These are phyloP conservation scores for Fusarium solani-melongenae DNA, from an alignment of 2,329 filamentous ascomycete genomes.

Conservation along the genomic window DNA sequence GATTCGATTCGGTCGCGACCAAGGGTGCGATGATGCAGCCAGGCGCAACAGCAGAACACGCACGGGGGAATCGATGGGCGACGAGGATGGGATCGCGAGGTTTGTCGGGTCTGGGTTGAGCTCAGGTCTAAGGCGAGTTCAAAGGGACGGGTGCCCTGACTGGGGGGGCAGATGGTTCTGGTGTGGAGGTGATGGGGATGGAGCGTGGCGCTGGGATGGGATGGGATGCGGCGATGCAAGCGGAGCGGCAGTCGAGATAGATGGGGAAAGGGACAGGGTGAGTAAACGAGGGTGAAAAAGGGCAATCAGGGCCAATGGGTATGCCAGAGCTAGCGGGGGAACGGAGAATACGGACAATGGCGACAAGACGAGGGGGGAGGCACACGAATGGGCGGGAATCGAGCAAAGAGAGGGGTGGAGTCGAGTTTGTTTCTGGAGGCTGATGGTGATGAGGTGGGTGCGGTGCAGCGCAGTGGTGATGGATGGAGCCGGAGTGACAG, in stretches of 20 bases:
- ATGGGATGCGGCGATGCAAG: conserved; percentile 38
- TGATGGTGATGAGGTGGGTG: conserved; percentile 26
- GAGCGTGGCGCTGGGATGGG: conserved; percentile 35
- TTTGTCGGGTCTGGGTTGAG: conserved; percentile 8
- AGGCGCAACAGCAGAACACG: conserved; percentile 20
- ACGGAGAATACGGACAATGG: conserved; percentile 16
- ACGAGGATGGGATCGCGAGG: conserved; percentile 29
- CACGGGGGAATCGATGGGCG: conserved; percentile 6
- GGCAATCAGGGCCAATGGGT: conserved; percentile 20
- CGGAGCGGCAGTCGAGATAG: conserved; percentile 32
- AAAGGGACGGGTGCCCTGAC: conserved; percentile 32
- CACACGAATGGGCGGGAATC: conserved; percentile 24
- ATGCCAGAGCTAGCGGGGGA: conserved; percentile 12
- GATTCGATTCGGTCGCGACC: conserved; percentile 38
- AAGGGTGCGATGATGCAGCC: conserved; percentile 28
- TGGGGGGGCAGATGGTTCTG: conserved; percentile 38
- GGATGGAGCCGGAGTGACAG: conserved; percentile 28
- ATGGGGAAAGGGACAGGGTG: conserved; percentile 30
- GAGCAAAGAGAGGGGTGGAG: conserved; percentile 33
- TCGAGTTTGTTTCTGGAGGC: conserved; percentile 30
- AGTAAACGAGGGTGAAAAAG: conserved; percentile 4
- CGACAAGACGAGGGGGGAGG: conserved; percentile 11
- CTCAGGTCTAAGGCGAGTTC: conserved; percentile 27
- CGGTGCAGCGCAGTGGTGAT: conserved; percentile 11
- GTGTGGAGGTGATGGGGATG: conserved; percentile 38